These are phyloP conservation scores for Macrolepiota albuminosa DNA, from an alignment of 768 basidiomycete genomes.

Conservation along the genomic window DNA sequence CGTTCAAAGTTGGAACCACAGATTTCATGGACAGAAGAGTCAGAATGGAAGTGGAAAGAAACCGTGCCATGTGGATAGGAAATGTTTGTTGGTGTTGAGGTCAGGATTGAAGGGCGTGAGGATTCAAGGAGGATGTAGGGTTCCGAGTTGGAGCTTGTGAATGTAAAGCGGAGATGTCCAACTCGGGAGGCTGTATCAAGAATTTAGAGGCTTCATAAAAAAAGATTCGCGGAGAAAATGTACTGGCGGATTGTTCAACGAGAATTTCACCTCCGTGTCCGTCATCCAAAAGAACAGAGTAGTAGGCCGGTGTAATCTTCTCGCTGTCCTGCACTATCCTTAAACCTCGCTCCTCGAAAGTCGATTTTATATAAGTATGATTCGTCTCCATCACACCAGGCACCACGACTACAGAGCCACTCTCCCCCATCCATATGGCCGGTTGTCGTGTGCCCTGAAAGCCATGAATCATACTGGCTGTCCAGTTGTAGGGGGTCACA, in stretches of 20 bases:
- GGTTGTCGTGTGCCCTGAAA: constrained; percentile 81
- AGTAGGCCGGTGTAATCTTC: constrained; percentile 48
- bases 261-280: constrained; percentile 45
- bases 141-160: constrained; percentile 24
- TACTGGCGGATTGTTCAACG: constrained; percentile 61
- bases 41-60: constrained; percentile 22
- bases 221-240: constrained; percentile 17
- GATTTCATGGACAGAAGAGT: constrained; percentile 41
- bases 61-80: constrained; percentile 54
- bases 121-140: constrained; percentile 69
- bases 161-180: constrained; percentile 70
- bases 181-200: constrained; percentile 60
- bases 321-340: constrained; percentile 48
- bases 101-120: constrained; percentile 56
- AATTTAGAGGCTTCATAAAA: neutral
- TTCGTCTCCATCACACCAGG: constrained; percentile 40
- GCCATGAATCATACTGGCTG: constrained; percentile 53
- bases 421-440: constrained; percentile 89
- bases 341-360: constrained; percentile 59
- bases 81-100: constrained; percentile 40
- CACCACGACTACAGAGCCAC: constrained; percentile 54
- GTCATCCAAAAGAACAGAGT: constrained; percentile 53
- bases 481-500: constrained; percentile 65
- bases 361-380: constrained; percentile 35
- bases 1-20: constrained; percentile 59